These are phyloP conservation scores for Boletus sp. DNA, from an alignment of 768 basidiomycete species.

Conservation along the genomic window DNA sequence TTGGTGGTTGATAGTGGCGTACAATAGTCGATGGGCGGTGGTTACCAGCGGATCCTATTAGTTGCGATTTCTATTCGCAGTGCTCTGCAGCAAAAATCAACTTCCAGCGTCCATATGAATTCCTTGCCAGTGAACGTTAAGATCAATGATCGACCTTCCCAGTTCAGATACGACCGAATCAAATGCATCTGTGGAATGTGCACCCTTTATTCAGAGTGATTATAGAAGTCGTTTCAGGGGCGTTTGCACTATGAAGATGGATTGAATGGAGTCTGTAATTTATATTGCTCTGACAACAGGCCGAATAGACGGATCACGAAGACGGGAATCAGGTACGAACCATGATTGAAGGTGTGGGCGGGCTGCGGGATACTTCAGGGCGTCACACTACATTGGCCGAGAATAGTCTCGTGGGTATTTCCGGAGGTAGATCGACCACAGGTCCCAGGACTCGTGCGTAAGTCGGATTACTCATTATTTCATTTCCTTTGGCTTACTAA, in stretches of 20 bases:
- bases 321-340: no score
- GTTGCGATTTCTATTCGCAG: constrained; percentile 3
- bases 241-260: neutral
- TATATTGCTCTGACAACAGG: neutral
- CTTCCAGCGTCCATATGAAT: neutral
- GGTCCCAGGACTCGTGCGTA: neutral
- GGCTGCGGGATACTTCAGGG: no score
- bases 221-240: neutral
- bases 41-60: neutral
- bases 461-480: no score
- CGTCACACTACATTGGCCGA: neutral
- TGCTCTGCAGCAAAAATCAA: neutral
- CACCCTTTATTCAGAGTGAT: neutral
- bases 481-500: no score
- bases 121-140: neutral
- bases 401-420: neutral
- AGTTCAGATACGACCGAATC: neutral
- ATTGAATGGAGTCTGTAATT: neutral
- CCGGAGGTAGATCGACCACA: neutral
- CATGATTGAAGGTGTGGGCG: neutral
- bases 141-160: neutral
- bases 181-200: no score
- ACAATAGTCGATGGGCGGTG: neutral
- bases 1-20: neutral
- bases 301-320: no score